These are phyloP conservation scores for Irpex rosettiformis DNA, from an alignment of 1,284 basidiomycete genomes.

Conservation along the genomic window DNA sequence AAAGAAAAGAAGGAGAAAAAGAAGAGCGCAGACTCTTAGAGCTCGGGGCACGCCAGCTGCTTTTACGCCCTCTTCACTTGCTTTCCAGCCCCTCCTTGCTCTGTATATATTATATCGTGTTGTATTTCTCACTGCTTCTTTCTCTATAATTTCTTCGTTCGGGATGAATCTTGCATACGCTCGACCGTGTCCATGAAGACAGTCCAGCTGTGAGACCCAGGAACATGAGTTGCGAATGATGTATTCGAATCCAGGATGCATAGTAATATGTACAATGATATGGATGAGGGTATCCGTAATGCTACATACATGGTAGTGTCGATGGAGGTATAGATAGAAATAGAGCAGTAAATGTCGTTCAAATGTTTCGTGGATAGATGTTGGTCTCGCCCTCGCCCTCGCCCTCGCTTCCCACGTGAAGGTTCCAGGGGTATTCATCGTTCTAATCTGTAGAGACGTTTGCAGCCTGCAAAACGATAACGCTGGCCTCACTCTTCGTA, in stretches of 20 bases:
- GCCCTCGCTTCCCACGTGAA: no score
- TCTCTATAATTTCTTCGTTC: no score
- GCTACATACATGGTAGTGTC: background rate
- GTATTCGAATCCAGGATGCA: background rate
- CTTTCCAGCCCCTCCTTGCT: background rate
- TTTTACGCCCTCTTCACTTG: background rate
- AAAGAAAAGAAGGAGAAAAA: constrained; percentile 5
- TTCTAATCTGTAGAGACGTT: constrained; percentile 5
- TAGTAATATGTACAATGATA: background rate
- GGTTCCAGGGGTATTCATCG: background rate
- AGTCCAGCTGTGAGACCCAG: no score
- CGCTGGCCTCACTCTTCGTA: constrained; percentile 53
- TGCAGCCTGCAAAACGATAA: constrained; percentile 71
- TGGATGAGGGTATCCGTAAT: background rate
- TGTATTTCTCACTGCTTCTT: background rate
- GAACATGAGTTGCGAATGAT: background rate
- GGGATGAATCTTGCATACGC: no score
- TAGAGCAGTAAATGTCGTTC: background rate
- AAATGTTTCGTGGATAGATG: no score
- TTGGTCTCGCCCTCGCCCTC: no score
- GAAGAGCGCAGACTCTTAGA: background rate
- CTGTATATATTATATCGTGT: background rate
- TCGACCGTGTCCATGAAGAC: no score
- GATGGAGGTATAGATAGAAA: background rate
- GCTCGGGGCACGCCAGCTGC: background rate